Base-by-base conservation (phyloP, 768 basidiomycete genomes). In the Suillus hirtellus region DNA sequence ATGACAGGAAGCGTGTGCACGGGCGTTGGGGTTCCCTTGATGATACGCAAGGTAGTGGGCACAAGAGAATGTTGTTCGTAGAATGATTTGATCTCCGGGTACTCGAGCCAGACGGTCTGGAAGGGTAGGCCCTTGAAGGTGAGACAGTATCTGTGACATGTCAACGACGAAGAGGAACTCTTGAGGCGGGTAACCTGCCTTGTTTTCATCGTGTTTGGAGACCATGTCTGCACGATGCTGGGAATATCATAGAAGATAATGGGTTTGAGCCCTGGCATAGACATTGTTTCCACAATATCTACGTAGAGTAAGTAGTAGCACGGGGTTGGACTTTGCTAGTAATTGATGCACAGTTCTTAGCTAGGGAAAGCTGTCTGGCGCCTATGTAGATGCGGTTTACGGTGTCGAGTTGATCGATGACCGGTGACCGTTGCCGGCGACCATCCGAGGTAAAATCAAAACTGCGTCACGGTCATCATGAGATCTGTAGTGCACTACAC, bases 41-140 rank as follows among this genome's bases (percentile, higher is more conserved):
- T 19, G 24, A 1, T 11, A 10, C 40, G 11, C 24, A 27, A 66
- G 15, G 71, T 37, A 61, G 9, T 62, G 54, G 6, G 59, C 8
- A 12, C 55, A n/a, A 58, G 60, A 80, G 62, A 60, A 78, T 72
- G 61, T 74, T 74, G 68, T 71, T 71, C 53, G 63, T 53, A 74
- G 58, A 71, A 66, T 0, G 59, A 34, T 59, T 72, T 78, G 59
- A 88, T 81, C 60, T 86, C 82, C 3, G 81, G 81, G 64, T 78
- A 82, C 63, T 86, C 84, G 60, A 86, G 69, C 80, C 81, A 84
- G 52, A 79, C 76, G 4, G 84, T 85, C 66, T 74, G 78, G 72
- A 81, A 81, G 1, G 79, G 69, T 27, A 81, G 53, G 31, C 71
- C 70, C 64, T 81, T 77, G 67, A 14, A 34, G 37, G 27, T 43